Base-by-base conservation (phyloP, 495 filamentous ascomycete species). In the Glonium stellatum region DNA sequence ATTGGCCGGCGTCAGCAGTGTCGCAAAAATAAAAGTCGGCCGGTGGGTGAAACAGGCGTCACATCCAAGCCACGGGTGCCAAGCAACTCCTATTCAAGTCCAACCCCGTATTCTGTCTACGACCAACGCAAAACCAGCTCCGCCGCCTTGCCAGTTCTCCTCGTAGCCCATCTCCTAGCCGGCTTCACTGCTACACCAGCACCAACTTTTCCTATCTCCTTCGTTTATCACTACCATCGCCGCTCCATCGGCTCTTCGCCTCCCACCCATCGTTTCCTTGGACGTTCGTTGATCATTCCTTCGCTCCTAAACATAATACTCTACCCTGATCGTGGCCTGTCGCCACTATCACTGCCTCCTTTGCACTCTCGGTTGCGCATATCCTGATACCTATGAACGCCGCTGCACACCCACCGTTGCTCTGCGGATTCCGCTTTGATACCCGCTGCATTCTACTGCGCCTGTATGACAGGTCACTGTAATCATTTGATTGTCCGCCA, bases 401-500 rank as follows among this genome's bases (percentile, higher is more conserved):
- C 21, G 48, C 12, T 23, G 12, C 25, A 31, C 12, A 15, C 53
- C 58, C 58, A 44, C 58, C 58, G 61, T 65, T 58, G 58, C 52
- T 50, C 57, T 54, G 39, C 57, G 19, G 57, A 44, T 61, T 57
- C 44, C 60, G 62, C 62, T 59, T 55, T 59, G 55, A 62, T 27
- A 58, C 21, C 42, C 49, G 11, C 31, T n/a, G 25, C 49, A 59
- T 66, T 62, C 59, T 3, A 60, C 55, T 23, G 54, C 21, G 34
- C 51, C 22, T 59, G 59, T 55, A 57, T 62, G 55, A 62, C 63
- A 53, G 49, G 42, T 54, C 42, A 21, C 27, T 53, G n/a, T 44
- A 55, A 47, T 37, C 56, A 2, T 6, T 52, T 56, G 50, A 51
- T 56, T 31, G n/a, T 19, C 53, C 47, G 4, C 2, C 47, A 21